phyloP scores from a whole-genome alignment of 495 filamentous ascomycete species.

The Xylaria venustula region DNA sequence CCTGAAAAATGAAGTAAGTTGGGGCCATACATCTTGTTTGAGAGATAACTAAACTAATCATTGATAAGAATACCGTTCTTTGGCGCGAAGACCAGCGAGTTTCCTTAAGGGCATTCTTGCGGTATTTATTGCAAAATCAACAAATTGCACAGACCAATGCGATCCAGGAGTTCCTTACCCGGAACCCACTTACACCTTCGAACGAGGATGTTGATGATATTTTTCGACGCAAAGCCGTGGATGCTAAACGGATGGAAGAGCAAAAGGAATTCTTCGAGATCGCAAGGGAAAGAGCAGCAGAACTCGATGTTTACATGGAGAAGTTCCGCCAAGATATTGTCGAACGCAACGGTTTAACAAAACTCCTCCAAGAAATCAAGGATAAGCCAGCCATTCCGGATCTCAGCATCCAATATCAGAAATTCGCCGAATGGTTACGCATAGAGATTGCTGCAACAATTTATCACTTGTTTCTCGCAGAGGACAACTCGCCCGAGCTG shows the following conservation, averaged over 20 bases:
- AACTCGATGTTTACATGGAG: conserved; percentile 98
- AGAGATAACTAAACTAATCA: not conserved
- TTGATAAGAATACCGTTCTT: conserved; percentile 52
- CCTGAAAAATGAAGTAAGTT: conserved; percentile 25
- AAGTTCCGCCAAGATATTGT: conserved; percentile 64
- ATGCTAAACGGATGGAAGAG: conserved; percentile 84
- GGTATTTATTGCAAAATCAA: conserved; percentile 77
- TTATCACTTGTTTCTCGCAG: conserved; percentile 95
- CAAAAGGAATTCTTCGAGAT: conserved; percentile 95
- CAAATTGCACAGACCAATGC: conserved; percentile 78
- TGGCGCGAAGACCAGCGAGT: conserved; percentile 91
- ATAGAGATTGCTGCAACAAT: conserved; percentile 97
- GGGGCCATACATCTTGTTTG: conserved; percentile 9
- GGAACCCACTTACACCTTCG: conserved; percentile 63
- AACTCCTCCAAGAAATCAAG: conserved; percentile 87
- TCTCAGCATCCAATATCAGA: conserved; percentile 90
- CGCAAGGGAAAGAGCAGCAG: conserved; percentile 81
- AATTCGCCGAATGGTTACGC: conserved; percentile 96
- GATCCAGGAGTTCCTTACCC: conserved; percentile 77
- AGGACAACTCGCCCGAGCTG: conserved; percentile 94
- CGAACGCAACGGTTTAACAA: conserved; percentile 77
- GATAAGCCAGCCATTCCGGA: conserved; percentile 83
- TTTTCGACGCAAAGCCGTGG: conserved; percentile 72
- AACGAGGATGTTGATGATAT: conserved; percentile 86
- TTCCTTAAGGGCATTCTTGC: conserved; percentile 84